Evolutionary conservation across 2,329 filamentous ascomycete species (phyloP).

Genomic region (Colletotrichum spaethianum): DNA sequence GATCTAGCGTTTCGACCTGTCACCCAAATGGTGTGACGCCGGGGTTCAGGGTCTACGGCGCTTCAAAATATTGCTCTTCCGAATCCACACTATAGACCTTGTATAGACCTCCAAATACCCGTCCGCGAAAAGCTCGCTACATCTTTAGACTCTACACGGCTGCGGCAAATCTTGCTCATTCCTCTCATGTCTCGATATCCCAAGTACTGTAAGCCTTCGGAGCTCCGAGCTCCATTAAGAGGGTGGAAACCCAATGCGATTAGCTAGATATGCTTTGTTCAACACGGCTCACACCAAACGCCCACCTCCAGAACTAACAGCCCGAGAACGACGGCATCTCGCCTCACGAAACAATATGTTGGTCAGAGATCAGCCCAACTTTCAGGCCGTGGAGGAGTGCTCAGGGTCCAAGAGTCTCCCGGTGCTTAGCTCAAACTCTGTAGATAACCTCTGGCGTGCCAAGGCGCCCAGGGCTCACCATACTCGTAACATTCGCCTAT

Average conservation of each 20-base stretch:
- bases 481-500: background rate
- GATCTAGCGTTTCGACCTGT: slow-evolving; percentile 35
- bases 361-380: slow-evolving; percentile 23
- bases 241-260: background rate
- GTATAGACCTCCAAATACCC: slow-evolving; percentile 19
- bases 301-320: background rate
- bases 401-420: slow-evolving; percentile 1
- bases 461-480: background rate
- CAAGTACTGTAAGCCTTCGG: slow-evolving; percentile 16
- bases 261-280: background rate
- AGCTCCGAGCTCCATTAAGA: background rate
- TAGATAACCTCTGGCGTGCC: slow-evolving; percentile 20
- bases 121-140: background rate
- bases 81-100: slow-evolving; percentile 8
- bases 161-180: background rate
- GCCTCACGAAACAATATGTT: background rate
- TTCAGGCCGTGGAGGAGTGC: slow-evolving; percentile 4
- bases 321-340: background rate
- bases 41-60: slow-evolving; percentile 4
- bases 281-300: background rate
- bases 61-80: background rate
- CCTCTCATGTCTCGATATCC: slow-evolving; percentile 3
- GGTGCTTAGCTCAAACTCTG: slow-evolving; percentile 1
- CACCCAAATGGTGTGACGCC: slow-evolving; percentile 32
- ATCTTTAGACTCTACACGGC: background rate